These are phyloP conservation scores for Saccharum officinarum DNA, from an alignment of 176 grass and related monocot genomes.

Conservation along the genomic window DNA sequence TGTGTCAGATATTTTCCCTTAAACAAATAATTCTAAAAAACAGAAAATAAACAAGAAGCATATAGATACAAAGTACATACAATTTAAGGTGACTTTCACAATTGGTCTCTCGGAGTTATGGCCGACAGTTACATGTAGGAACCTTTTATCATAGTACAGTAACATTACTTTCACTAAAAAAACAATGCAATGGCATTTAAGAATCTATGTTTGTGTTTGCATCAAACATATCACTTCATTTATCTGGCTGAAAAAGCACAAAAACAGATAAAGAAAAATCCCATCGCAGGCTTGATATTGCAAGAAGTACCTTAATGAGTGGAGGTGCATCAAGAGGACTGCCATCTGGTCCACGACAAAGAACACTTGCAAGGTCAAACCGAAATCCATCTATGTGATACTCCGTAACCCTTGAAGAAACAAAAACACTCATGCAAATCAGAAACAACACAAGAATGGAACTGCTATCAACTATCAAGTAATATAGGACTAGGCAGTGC, in stretches of 20 bases:
- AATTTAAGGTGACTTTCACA: slow-evolving; percentile 16
- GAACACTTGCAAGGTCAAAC: slow-evolving; percentile 97
- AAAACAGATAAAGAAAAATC: background rate
- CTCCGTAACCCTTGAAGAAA: slow-evolving; percentile 75
- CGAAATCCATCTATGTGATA: slow-evolving; percentile 99
- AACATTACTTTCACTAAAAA: background rate
- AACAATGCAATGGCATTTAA: background rate
- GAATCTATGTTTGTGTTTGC: background rate
- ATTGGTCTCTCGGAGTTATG: background rate
- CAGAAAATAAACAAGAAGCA: slow-evolving; percentile 4
- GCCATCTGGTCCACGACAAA: slow-evolving; percentile 89
- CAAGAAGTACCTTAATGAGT: slow-evolving; percentile 70
- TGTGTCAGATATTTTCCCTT: background rate
- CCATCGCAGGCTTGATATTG: background rate
- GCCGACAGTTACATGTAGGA: background rate
- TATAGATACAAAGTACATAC: slow-evolving; percentile 6
- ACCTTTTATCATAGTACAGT: background rate
- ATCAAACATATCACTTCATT: slow-evolving; percentile 6
- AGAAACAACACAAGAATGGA: slow-evolving; percentile 4
- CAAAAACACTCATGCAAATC: slow-evolving; percentile 7
- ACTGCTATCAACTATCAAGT: background rate
- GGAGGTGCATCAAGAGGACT: slow-evolving; percentile 84
- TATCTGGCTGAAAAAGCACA: background rate
- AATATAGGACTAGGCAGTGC: slow-evolving; percentile 16
- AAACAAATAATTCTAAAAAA: background rate